A percentile compares a stretch with the other conserved stretches of the same genome.
Conservation (phyloP, 352 stramenopile genomes). For the Globisporangium takayamanum region DNA sequence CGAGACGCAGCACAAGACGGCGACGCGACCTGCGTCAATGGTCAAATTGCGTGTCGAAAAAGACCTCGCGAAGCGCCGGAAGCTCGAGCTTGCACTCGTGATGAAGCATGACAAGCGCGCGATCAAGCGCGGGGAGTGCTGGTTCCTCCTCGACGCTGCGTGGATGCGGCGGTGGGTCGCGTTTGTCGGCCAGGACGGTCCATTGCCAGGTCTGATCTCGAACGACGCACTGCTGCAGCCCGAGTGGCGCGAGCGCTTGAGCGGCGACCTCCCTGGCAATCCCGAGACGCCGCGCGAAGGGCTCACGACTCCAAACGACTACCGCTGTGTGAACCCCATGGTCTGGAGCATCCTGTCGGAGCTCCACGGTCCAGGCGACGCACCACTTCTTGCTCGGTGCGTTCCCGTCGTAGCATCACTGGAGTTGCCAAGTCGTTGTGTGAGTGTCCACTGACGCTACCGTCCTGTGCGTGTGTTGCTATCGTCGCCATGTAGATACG, state of each 20-base stretch:
- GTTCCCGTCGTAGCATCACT: neutral
- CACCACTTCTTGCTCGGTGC: conserved; percentile 28
- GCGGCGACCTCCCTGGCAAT: conserved; percentile 25
- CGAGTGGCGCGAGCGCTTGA: conserved; percentile 27
- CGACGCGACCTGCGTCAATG: neutral
- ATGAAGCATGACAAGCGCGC: conserved; percentile 52
- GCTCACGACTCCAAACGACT: conserved; percentile 47
- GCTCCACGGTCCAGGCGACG: conserved; percentile 49
- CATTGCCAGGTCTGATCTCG: conserved; percentile 52
- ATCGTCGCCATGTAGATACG: conserved; percentile 20
- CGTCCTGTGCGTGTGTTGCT: no score
- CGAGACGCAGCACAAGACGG: neutral
- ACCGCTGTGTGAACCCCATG: conserved; percentile 65
- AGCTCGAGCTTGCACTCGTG: conserved; percentile 55
- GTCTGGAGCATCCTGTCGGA: conserved; percentile 68
- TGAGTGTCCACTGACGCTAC: neutral
- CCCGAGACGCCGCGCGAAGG: conserved; percentile 35
- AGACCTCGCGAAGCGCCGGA: conserved; percentile 51
- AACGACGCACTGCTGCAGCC: conserved; percentile 48
- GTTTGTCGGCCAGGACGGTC: conserved; percentile 45
- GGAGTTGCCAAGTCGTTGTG: neutral
- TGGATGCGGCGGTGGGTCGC: conserved; percentile 63
- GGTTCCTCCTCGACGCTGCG: conserved; percentile 56
- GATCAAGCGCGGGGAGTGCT: conserved; percentile 62
- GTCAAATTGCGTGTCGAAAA: conserved; percentile 15